Base-by-base conservation (phyloP, 768 basidiomycete species). In the Lyophyllum atratum region DNA sequence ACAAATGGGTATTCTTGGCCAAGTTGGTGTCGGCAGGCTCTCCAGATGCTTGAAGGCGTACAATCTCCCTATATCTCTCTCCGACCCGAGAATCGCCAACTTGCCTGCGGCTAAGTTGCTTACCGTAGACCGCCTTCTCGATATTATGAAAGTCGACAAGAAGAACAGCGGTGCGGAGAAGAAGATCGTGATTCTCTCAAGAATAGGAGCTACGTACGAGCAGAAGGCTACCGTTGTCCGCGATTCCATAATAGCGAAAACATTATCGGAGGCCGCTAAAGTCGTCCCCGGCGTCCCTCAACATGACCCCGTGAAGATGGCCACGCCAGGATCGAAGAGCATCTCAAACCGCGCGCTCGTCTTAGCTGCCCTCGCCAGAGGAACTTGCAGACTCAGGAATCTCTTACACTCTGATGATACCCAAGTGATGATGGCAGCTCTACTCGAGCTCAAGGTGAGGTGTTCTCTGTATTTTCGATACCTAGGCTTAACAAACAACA, bases 341-440 rank as follows among this genome's bases (percentile, higher is more conserved):
- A 90, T 99, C 63, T 97, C 94, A 0, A 98, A 98, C 70, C 86
- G 96, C 29, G 94, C 92, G 0, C 78, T 99, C 39, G 88, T 98
- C 1, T 84, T 99, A 26, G 96, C 97, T 9, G 95, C 96, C 1
- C 84, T 99, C 14, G 94, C 86, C 0, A 84, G 83, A 45, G 97
- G 96, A 1, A 92, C 89, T 0, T 97, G 95, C 73, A 80, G 89
- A 59, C 74, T 99, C 54, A 88, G 79, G 72, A 99, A 99, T 64
- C 75, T 99, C 5, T 78, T 99, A 33, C 96, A 98, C 68, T 97
- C 95, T 3, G 96, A 98, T 66, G 96, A 99, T 68, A 99, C 97
- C 0, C 94, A 95, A 64, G 96, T 99, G 52, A 99, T 99, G 97
- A 98, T 98, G 95, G 80, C 87, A 3, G 96, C 95, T 31, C 80